Evolutionary conservation across 805 yeast genomes (phyloP), one percentile per base, ranked within the genome.

Genomic region (Yamadazyma endophytica): DNA sequence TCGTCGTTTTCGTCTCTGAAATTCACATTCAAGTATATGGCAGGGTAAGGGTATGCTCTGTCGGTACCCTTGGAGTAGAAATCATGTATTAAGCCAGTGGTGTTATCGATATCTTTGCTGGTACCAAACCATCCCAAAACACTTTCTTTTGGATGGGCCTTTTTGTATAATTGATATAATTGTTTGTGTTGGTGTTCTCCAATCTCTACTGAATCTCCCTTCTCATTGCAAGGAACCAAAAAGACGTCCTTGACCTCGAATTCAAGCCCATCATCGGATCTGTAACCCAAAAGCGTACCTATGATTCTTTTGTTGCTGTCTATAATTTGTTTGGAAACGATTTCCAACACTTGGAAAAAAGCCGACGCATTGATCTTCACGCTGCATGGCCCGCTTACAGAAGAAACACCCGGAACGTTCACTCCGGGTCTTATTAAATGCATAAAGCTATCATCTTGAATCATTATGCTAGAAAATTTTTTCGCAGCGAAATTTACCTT

Each of bases 41-140:
- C 88, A 14, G 90, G 86, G 55, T 71, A 68, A 17, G 94, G 92
- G 51, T 53, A 73, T 4, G 87, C 77, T 37, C 87, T 77, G 49
- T 77, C 82, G 12, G 70, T 59, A 35, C 84, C 81, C 47, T 79
- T 78, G 23, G 78, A 66, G 62, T 81, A 86, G 51, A 84, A 81
- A 49, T 81, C 90, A 54, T 86, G 95, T 49, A 86, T 78, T 43
- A 84, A 69, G 7, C 85, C 85, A 9, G 88, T 76, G 54, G 81
- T 74, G 33, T 76, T 70, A 59, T 83, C 89, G 41, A 85, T 72
- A 43, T 65, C 67, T 28, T 67, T 62, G 12, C 82, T 65, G 24
- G 74, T 65, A 30, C 81, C 79, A 55, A 83, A 87, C 96, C 96
- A 87, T 34, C 96, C 96, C 28, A 87, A 69, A 33, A 87, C 81